Base-by-base conservation (phyloP, 257 asterid genomes). In the Nicotiana obtusifolia region DNA sequence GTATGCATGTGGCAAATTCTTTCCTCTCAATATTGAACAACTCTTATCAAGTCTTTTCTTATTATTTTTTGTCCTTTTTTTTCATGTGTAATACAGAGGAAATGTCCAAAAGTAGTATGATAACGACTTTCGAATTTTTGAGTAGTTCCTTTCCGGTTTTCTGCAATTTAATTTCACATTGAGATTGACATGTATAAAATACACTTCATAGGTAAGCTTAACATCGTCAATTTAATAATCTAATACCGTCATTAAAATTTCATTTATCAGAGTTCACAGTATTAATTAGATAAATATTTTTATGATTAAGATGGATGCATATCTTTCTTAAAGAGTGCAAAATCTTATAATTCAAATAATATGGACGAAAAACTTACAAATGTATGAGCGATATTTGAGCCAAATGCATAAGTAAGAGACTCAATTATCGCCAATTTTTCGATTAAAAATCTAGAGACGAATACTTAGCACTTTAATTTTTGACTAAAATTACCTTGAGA, bases 1-100 rank as follows among this genome's bases (percentile, higher is more conserved):
- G 69, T 35, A 79, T 69, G 80, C 81, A 84, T 65, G 85, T 66
- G 37, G 26, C 73, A 33, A 61, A 31, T 71, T 22, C 11, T 11
- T 71, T 13, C 7, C 7, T 41, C 15, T 13, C 35, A 71, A 44
- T 22, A 71, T 22, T 44, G 60, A 44, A 44, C 41, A 47, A 47
- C 4, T 73, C 4, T 47, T 73, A 49, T 24, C 22, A 16, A 24
- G 37, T 73, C 0, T 14, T 73, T 73, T 13, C 4, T 1, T 20
- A n/a, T 24, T 11, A 3, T 1, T 14, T 14, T 11, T 52, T 4
- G 6, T 8, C 4, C n/a, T 4, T 41, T 73, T 73, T 71, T 41
- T 71, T 5, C 13, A 71, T 71, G 30, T 20, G 4, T 14, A 47
- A 64, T 24, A 64, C 7, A 6, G 10, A 44, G 49, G 78, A 73